A percentile compares a stretch with the other conserved stretches of the same genome.
These are phyloP conservation scores for Coemansia sp. DNA, from an alignment of 192 early-diverging fungal species.

Conservation along the genomic window DNA sequence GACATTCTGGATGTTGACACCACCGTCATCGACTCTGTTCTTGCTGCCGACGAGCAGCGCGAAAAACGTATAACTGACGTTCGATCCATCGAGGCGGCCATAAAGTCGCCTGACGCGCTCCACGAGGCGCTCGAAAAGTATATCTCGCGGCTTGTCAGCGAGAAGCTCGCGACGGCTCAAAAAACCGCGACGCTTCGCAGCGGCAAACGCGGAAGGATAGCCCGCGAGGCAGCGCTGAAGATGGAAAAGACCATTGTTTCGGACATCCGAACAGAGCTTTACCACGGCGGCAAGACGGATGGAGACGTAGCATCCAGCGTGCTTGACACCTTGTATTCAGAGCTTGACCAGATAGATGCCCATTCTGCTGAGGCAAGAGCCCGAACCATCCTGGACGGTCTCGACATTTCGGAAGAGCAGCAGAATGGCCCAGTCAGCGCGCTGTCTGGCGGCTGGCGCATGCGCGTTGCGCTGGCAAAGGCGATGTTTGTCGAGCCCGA, in stretches of 20 bases:
- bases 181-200: constrained; percentile 66
- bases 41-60: constrained; percentile 65
- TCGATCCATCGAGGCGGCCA: constrained; percentile 48
- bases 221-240: constrained; percentile 59
- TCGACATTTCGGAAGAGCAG: constrained; percentile 70
- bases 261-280: constrained; percentile 24
- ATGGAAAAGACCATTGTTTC: constrained; percentile 41
- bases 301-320: constrained; percentile 59
- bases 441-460: constrained; percentile 83
- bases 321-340: constrained; percentile 58
- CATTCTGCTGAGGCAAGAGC: constrained; percentile 68
- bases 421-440: constrained; percentile 65
- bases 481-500: constrained; percentile 82
- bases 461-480: constrained; percentile 81
- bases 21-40: constrained; percentile 63
- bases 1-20: constrained; percentile 57
- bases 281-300: constrained; percentile 28
- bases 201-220: constrained; percentile 64
- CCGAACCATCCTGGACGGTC: constrained; percentile 66
- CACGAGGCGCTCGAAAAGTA: constrained; percentile 45
- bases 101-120: constrained; percentile 30
- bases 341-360: constrained; percentile 63
- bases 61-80: constrained; percentile 55
- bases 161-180: constrained; percentile 46
- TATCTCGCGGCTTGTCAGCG: constrained; percentile 46